Base-by-base conservation (phyloP, 75 land plant genomes). In the Adiantum capillusveneris region DNA sequence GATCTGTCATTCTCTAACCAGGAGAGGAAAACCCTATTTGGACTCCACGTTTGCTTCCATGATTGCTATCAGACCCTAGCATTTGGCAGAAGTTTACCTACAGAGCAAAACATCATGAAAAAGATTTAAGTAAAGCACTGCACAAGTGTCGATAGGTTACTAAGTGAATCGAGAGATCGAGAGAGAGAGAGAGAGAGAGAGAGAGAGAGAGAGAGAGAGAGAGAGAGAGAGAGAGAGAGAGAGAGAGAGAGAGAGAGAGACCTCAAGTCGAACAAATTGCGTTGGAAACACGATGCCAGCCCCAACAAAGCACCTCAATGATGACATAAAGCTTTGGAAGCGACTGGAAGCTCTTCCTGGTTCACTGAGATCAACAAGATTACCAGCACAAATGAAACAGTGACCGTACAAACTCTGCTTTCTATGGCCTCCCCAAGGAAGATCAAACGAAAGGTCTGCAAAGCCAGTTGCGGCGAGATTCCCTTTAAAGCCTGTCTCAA, bases 391-490 rank as follows among this genome's bases (percentile, higher is more conserved):
- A 34, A 34, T 9, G 9, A 34, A 34, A 9, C 37, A 34, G 37
- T 34, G 37, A 9, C 37, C 37, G 9, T 67, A 88, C 95, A n/a
- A 88, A 76, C n/a, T 86, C 95, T 52, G 75, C 43, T 37, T 92
- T 77, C 69, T 73, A 65, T 11, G 85, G 63, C 26, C 81, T 25
- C 50, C 58, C 64, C 34, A 24, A 13, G 98, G 98, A 45, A 92
- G 74, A 72, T 92, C 98, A 75, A 92, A 88, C 11, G 98, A 88
- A 18, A 92, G 70, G 59, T 92, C 98, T 25, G 87, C 98, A 72
- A 92, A 88, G 18, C 72, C 82, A 41, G 87, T 80, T 19, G 81
- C 73, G 24, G 96, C 95, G 44, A 88, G 55, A 68, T 92, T 90
- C 34, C 98, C 98, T 52, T 95, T 95, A 37, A 88, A 39, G 46